Evolutionary conservation across 2,329 filamentous ascomycete species (phyloP).

Genomic region (Trichoderma sp.): DNA sequence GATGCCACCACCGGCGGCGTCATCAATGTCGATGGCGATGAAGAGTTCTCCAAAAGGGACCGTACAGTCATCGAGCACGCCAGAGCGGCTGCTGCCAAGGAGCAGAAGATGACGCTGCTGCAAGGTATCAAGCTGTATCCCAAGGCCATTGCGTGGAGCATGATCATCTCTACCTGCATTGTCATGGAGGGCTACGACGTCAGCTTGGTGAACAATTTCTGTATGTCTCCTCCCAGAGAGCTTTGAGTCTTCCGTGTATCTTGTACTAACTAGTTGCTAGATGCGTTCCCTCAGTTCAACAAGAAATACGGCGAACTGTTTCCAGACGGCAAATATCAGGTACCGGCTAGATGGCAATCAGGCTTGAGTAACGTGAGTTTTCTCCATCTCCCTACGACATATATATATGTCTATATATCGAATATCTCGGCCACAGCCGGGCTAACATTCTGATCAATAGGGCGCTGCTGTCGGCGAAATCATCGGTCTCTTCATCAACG

Average conservation of each 20-base stretch:
- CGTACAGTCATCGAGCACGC: conserved; percentile 42
- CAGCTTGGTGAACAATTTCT: conserved; percentile 81
- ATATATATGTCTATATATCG: background rate
- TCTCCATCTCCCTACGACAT: background rate
- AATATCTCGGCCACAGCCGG: background rate
- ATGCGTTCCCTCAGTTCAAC: conserved; percentile 62
- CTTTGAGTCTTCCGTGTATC: background rate
- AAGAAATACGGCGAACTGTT: conserved; percentile 58
- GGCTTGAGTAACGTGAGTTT: conserved; percentile 58
- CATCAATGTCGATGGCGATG: conserved; percentile 26
- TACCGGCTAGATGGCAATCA: conserved; percentile 66
- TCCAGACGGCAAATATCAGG: conserved; percentile 53
- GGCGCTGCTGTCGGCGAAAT: conserved; percentile 58
- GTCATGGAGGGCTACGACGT: conserved; percentile 91
- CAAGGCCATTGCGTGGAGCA: conserved; percentile 81
- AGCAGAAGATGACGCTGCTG: conserved; percentile 71
- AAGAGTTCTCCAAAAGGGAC: conserved; percentile 35
- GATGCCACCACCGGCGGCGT: conserved; percentile 1
- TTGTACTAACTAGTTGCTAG: conserved; percentile 33
- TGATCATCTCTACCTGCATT: conserved; percentile 88
- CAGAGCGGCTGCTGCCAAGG: conserved; percentile 58
- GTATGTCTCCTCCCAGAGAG: conserved; percentile 38
- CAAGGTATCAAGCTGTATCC: conserved; percentile 83
- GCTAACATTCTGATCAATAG: conserved; percentile 18
- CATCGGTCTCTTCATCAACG: conserved; percentile 68